phyloP scores from a whole-genome alignment of 768 basidiomycete species.

The Agaricus bisporus region DNA sequence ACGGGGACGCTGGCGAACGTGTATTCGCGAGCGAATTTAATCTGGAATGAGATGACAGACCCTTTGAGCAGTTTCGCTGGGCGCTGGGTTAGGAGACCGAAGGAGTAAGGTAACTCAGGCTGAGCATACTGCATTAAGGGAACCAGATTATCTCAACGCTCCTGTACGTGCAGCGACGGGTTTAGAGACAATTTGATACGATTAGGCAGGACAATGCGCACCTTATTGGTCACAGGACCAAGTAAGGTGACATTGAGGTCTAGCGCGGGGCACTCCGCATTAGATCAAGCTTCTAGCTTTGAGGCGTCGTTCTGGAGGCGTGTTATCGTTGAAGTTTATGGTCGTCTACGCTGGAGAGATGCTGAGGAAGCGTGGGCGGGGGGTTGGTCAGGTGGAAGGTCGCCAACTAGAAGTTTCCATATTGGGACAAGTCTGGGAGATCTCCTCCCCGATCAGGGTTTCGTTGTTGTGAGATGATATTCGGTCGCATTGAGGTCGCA shows the following conservation, averaged over 20 bases:
- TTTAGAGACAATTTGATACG: not conserved
- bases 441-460: slow-evolving; percentile 26
- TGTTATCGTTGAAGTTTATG: not conserved
- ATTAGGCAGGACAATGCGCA: slow-evolving; percentile 14
- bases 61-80: not conserved
- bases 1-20: not conserved
- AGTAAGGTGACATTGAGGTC: slow-evolving; percentile 5
- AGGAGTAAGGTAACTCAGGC: not conserved
- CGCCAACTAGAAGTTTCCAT: slow-evolving; percentile 7
- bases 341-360: not conserved
- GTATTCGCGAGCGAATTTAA: slow-evolving; percentile 3
- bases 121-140: slow-evolving; percentile 1
- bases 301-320: not conserved
- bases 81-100: not conserved
- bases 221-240: slow-evolving; percentile 12
- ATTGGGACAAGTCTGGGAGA: slow-evolving; percentile 18
- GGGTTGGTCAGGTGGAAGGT: slow-evolving; percentile 5
- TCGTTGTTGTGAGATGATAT: slow-evolving; percentile 15
- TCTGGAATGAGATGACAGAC: not conserved
- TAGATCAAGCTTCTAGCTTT: slow-evolving; percentile 10
- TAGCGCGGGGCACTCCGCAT: slow-evolving; percentile 4
- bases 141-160: not conserved
- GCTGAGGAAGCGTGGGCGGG: not conserved
- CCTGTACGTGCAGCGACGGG: not conserved
- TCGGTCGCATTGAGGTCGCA: slow-evolving; percentile 7